Evolutionary conservation across 2,329 filamentous ascomycete genomes (phyloP).

Genomic region (Paecilomyces sp.): DNA sequence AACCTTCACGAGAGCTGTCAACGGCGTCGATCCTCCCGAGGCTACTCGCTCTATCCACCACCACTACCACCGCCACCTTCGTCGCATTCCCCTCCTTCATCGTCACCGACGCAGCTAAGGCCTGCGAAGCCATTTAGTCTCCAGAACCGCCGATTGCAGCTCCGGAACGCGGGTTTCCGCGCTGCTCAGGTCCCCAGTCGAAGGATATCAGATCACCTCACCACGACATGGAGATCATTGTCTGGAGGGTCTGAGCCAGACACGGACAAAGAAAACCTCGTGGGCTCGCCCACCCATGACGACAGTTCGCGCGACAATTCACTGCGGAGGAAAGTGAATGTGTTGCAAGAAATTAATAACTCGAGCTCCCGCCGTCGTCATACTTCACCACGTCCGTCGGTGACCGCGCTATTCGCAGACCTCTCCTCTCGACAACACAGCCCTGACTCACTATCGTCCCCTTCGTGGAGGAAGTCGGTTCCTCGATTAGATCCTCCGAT

Average conservation of each 20-base stretch:
- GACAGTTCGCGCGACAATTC: not conserved
- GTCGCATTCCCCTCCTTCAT: constrained; percentile 6
- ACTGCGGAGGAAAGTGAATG: constrained; percentile 14
- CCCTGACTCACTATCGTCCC: not conserved
- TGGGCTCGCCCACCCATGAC: not conserved
- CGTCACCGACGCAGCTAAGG: constrained; percentile 7
- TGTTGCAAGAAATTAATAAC: constrained; percentile 23
- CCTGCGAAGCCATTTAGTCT: constrained; percentile 13
- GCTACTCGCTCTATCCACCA: constrained; percentile 1
- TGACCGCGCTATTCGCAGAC: constrained; percentile 15
- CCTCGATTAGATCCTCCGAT: constrained; percentile 8
- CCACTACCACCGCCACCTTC: constrained; percentile 2
- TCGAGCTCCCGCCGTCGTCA: constrained; percentile 14
- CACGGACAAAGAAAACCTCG: constrained; percentile 11
- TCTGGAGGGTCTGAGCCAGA: constrained; percentile 11
- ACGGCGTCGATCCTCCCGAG: not conserved
- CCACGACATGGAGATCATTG: constrained; percentile 11
- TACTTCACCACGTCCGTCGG: constrained; percentile 10
- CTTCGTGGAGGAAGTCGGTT: not conserved
- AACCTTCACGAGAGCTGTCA: not conserved
- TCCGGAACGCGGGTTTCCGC: constrained; percentile 22
- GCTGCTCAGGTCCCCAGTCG: constrained; percentile 13
- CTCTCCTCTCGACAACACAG: constrained; percentile 4
- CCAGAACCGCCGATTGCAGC: constrained; percentile 19
- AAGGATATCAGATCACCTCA: constrained; percentile 12